Conservation (phyloP, 1,284 basidiomycete genomes). For the Trichosporon asahii region DNA sequence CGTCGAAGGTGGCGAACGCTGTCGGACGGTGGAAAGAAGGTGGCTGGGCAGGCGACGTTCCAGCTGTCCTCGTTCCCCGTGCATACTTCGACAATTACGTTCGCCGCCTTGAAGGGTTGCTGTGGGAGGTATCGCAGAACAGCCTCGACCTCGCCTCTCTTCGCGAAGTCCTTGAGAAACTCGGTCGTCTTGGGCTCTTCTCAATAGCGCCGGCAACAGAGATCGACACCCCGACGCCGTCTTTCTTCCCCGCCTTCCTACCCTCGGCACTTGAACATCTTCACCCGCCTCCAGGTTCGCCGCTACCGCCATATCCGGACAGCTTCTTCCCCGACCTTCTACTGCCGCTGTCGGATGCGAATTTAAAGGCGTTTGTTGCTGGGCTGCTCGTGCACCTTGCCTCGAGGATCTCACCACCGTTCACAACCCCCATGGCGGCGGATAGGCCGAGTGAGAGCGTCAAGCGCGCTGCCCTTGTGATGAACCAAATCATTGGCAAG, state of each 20-base stretch:
- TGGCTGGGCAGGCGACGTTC: constrained; percentile 31
- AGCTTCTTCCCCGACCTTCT: constrained; percentile 62
- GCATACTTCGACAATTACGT: constrained; percentile 59
- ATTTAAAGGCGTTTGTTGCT: constrained; percentile 30
- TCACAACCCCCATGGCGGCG: constrained; percentile 11
- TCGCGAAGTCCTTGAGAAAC: constrained; percentile 31
- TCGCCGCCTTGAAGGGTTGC: constrained; percentile 37
- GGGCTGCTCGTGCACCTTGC: constrained; percentile 33
- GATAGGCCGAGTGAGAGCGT: constrained; percentile 27
- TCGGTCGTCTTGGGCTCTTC: constrained; percentile 36
- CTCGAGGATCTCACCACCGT: constrained; percentile 16
- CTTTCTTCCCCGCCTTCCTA: constrained; percentile 36
- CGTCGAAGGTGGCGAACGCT: constrained; percentile 45
- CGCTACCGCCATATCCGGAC: constrained; percentile 58
- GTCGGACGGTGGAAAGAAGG: constrained; percentile 51
- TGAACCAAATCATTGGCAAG: constrained; percentile 32
- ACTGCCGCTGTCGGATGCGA: constrained; percentile 58
- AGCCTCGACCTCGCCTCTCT: constrained; percentile 20
- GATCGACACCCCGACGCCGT: constrained; percentile 24
- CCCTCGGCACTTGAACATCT: constrained; percentile 50
- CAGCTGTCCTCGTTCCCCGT: constrained; percentile 39
- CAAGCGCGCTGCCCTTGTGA: constrained; percentile 26
- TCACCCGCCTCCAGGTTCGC: constrained; percentile 53
- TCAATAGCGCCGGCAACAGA: constrained; percentile 10
- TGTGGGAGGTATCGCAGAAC: constrained; percentile 57